A percentile compares a stretch with the other conserved stretches of the same genome.
Evolutionary conservation across 2,329 filamentous ascomycete species (phyloP).

Genomic region (Colletotrichum chlorophyti): DNA sequence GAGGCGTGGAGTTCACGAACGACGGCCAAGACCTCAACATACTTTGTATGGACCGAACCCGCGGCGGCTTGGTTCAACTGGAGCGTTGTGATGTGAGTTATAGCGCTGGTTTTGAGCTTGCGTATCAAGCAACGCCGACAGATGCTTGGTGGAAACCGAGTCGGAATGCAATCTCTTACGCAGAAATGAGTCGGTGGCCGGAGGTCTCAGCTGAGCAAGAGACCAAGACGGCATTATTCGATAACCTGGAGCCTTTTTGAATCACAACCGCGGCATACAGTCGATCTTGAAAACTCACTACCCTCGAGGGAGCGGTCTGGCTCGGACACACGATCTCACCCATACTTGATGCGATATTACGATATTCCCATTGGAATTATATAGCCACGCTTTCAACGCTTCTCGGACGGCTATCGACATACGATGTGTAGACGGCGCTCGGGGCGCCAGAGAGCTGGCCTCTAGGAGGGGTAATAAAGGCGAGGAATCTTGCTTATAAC

Average conservation of each 20-base stretch:
- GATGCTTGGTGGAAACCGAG: conserved; percentile 15
- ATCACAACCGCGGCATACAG: conserved; percentile 9
- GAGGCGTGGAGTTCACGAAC: conserved; percentile 70
- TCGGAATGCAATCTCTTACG: not conserved
- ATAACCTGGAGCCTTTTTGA: conserved; percentile 35
- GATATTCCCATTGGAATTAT: no score
- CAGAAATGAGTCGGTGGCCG: not conserved
- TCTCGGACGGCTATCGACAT: no score
- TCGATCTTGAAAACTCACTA: not conserved
- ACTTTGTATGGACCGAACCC: conserved; percentile 68
- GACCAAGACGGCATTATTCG: conserved; percentile 14
- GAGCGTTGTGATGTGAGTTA: conserved; percentile 53
- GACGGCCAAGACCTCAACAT: conserved; percentile 73
- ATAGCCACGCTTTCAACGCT: no score
- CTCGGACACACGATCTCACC: not conserved
- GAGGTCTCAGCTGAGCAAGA: not conserved
- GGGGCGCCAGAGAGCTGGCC: not conserved
- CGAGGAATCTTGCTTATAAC: no score
- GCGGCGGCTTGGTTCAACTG: conserved; percentile 72
- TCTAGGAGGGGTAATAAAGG: not conserved
- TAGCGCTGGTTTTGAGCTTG: not conserved
- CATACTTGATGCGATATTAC: not conserved
- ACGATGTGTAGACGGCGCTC: not conserved
- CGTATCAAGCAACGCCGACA: not conserved
- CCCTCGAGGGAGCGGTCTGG: not conserved